phyloP scores from a whole-genome alignment of 208 protist genomes.

The Naegleria fowleri region DNA sequence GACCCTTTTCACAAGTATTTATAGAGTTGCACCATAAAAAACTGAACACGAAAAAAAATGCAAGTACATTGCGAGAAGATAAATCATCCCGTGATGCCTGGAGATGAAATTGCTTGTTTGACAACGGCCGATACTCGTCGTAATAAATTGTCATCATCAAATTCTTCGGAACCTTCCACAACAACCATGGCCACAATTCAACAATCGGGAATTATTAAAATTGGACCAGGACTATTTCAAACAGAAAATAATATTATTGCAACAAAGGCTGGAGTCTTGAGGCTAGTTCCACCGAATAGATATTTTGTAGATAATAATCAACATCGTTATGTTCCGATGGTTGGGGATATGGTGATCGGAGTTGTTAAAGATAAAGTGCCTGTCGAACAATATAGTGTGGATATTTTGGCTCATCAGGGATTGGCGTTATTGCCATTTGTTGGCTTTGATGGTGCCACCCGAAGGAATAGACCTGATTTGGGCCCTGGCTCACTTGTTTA shows the following conservation, averaged over 20 bases:
- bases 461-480: constrained; percentile 27
- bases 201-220: background rate
- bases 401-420: background rate
- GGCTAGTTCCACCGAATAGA: background rate
- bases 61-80: background rate
- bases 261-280: background rate
- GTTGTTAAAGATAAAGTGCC: background rate
- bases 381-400: constrained; percentile 10
- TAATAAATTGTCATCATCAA: background rate
- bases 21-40: no score
- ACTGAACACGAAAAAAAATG: no score
- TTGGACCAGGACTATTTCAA: background rate
- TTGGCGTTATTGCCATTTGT: background rate
- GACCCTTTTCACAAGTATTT: no score
- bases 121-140: no score
- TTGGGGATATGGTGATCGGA: constrained; percentile 25
- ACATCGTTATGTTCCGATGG: background rate
- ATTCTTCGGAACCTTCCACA: no score
- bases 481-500: background rate
- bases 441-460: constrained; percentile 24
- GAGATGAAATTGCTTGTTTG: background rate
- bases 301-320: constrained; percentile 13
- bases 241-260: background rate
- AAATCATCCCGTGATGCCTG: background rate
- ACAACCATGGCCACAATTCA: background rate